Evolutionary conservation across 495 filamentous ascomycete species (phyloP).

Genomic region (Daldinia grandis): DNA sequence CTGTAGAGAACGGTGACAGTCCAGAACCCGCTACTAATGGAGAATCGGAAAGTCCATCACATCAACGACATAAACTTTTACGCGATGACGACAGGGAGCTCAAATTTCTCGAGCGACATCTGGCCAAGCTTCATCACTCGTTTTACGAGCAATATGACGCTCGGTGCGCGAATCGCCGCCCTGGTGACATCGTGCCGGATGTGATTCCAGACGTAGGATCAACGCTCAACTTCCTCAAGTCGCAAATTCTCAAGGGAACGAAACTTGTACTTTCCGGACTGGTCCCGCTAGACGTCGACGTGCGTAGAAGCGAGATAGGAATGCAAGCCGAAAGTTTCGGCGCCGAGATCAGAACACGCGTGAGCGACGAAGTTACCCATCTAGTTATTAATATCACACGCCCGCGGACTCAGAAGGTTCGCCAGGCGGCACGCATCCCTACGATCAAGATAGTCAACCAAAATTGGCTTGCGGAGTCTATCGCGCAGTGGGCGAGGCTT

Average conservation of each 20-base stretch:
- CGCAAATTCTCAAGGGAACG: constrained; percentile 70
- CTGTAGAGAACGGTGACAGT: constrained; percentile 52
- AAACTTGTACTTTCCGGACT: constrained; percentile 89
- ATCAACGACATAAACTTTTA: constrained; percentile 76
- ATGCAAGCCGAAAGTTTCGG: constrained; percentile 87
- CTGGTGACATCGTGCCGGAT: constrained; percentile 50
- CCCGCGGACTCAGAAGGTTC: constrained; percentile 89
- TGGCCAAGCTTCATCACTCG: constrained; percentile 74
- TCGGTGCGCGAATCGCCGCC: constrained; percentile 41
- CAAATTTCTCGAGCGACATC: constrained; percentile 71
- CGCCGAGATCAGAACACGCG: constrained; percentile 69
- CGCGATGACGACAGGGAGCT: constrained; percentile 87
- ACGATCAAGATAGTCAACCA: constrained; percentile 87
- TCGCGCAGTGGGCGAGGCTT: constrained; percentile 78
- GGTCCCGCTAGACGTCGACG: constrained; percentile 79
- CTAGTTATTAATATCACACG: constrained; percentile 62
- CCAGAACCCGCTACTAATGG: constrained; percentile 37
- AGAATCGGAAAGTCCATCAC: constrained; percentile 49
- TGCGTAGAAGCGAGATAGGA: constrained; percentile 78
- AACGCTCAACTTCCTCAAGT: constrained; percentile 82
- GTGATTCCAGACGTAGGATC: constrained; percentile 84
- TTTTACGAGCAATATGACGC: constrained; percentile 86
- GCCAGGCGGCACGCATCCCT: constrained; percentile 74
- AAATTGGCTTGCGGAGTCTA: constrained; percentile 85
- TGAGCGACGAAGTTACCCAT: constrained; percentile 58